phyloP scores from a whole-genome alignment of 1,284 basidiomycete species.

The Pseudozyma hubeiensis region DNA sequence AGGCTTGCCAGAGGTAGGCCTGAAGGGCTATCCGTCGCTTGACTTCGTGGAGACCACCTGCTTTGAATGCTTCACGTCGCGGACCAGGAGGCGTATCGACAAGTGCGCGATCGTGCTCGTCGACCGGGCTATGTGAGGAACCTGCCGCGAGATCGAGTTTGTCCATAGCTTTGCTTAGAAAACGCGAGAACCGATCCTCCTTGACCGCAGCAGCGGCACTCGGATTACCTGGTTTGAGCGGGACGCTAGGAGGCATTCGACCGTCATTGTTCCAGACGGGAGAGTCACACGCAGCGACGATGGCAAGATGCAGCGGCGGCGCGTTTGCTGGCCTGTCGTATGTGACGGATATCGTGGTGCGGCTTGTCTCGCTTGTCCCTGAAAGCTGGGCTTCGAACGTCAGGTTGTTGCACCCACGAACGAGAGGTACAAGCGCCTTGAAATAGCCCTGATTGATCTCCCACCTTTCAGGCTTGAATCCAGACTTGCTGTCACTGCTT shows the following conservation, averaged over 20 bases:
- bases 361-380: not conserved
- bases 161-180: conserved; percentile 27
- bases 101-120: conserved; percentile 23
- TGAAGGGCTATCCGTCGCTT: conserved; percentile 48
- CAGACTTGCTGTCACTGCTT: conserved; percentile 6
- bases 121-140: not conserved
- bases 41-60: conserved; percentile 36
- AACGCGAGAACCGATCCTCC: conserved; percentile 17
- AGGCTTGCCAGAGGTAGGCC: conserved; percentile 57
- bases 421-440: conserved; percentile 46
- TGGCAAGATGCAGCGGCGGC: conserved; percentile 42
- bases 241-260: conserved; percentile 10
- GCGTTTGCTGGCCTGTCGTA: conserved; percentile 16
- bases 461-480: conserved; percentile 33
- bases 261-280: conserved; percentile 34
- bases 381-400: conserved; percentile 11
- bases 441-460: conserved; percentile 42
- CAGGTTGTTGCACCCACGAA: conserved; percentile 27
- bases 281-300: conserved; percentile 40
- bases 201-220: conserved; percentile 1
- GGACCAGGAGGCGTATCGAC: conserved; percentile 36
- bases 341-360: conserved; percentile 2
- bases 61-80: conserved; percentile 18
- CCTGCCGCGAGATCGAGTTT: conserved; percentile 13
- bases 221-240: not conserved